Evolutionary conservation across 768 basidiomycete genomes (phyloP).

Genomic region (Suillus weaverae): DNA sequence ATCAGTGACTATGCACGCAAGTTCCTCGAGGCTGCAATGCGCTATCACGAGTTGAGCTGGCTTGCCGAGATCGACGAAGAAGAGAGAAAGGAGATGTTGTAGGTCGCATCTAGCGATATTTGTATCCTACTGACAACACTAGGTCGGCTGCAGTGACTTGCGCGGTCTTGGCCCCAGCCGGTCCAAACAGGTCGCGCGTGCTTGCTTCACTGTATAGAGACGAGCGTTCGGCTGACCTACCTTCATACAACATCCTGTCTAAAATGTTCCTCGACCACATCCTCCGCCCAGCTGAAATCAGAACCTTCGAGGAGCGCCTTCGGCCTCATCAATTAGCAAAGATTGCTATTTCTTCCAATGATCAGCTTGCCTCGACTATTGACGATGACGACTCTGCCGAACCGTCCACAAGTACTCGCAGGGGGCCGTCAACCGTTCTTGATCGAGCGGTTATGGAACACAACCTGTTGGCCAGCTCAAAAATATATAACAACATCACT

Average conservation of each 20-base stretch:
- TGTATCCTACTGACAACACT: constrained; percentile 13
- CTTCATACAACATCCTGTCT: constrained; percentile 85
- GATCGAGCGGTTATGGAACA: constrained; percentile 99
- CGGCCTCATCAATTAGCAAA: constrained; percentile 94
- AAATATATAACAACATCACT: constrained; percentile 97
- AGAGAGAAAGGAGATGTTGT: constrained; percentile 91
- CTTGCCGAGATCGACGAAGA: constrained; percentile 91
- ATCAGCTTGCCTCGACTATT: constrained; percentile 68
- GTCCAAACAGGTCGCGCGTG: constrained; percentile 91
- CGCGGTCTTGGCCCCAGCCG: constrained; percentile 94
- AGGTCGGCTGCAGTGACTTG: constrained; percentile 93
- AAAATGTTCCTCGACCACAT: constrained; percentile 99
- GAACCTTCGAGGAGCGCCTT: constrained; percentile 84
- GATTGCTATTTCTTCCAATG: constrained; percentile 81
- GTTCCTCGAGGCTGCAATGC: constrained; percentile 91
- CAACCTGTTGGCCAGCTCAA: constrained; percentile 93
- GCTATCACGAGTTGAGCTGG: constrained; percentile 94
- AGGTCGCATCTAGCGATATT: constrained; percentile 32
- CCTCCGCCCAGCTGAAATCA: constrained; percentile 84
- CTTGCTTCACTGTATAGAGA: constrained; percentile 93
- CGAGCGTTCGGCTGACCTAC: constrained; percentile 79
- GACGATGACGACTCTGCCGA: constrained; percentile 57
- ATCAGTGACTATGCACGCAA: constrained; percentile 91
- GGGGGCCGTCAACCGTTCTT: constrained; percentile 92
- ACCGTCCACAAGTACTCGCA: constrained; percentile 68